Evolutionary conservation across 139 green algal species (phyloP), one percentile per base, ranked within the genome.

Genomic region (Micractinium conductrix): DNA sequence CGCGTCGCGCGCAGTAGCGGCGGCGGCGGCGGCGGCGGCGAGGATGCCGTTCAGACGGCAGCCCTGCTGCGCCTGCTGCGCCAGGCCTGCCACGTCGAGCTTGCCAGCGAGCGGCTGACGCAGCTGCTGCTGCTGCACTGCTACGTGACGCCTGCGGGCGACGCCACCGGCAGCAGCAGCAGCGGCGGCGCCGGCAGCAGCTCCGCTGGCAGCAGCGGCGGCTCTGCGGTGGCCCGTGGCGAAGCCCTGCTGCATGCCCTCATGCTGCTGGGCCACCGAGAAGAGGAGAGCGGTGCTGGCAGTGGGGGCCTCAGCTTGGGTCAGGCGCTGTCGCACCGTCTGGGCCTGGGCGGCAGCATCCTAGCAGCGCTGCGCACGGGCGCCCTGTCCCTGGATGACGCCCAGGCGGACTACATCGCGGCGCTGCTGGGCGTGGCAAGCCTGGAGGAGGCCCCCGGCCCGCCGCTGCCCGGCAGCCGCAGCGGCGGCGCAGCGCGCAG

Each of bases 351-450:
- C 2, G 78, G 44, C 37, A 81, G 45, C 53, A 74, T 91, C 24
- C 14, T 86, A 14, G 71, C 67, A 7, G 87, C 87, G 10, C 40
- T 84, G 6, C 24, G 43, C 17, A 63, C 91, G 81, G 88, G 88
- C n/a, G 33, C 48, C 21, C 12, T 96, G 7, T 58, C 74, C 4
- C 81, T 97, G 80, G 94, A 97, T 53, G 86, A 94, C 22, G 90
- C 91, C 0, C 94, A 97, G 72, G 87, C 89, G 30, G 93, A 97
- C 58, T 97, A 97, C 87, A 71, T 96, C n/a, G 44, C 89, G 17
- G 93, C 92, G 43, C 84, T 97, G 17, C 70, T 97, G 38, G 92
- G 87, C 0, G 60, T 79, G 28, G 4, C 35, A 21, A 79, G 55
- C 62, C 50, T 89, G 58, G 71, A 65, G 14, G 74, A 84, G 33